Conservation (phyloP, 768 basidiomycete species). For the Suillus lakei region DNA sequence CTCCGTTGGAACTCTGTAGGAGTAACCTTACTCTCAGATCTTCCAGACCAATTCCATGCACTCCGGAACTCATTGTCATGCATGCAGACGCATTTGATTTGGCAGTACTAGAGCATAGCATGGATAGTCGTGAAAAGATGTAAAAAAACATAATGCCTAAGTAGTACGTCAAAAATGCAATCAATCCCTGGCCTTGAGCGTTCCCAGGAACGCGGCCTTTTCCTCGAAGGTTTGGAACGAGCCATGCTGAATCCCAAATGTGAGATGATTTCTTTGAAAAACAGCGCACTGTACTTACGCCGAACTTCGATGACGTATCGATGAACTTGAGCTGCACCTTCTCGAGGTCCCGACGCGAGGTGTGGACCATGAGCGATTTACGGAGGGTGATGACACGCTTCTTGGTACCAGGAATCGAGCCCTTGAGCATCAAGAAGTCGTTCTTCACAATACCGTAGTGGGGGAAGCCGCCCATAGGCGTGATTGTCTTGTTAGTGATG, state of each 20-base stretch:
- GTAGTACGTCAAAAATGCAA: slow-evolving; percentile 43
- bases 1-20: too few species aligned
- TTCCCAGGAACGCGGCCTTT: slow-evolving; percentile 93
- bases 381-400: slow-evolving; percentile 98
- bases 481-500: slow-evolving; percentile 91
- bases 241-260: slow-evolving; percentile 66
- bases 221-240: slow-evolving; percentile 97
- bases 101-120: slow-evolving; percentile 44
- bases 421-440: slow-evolving; percentile 98
- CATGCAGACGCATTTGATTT: slow-evolving; percentile 31
- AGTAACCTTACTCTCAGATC: neutral
- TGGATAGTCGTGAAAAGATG: slow-evolving; percentile 39
- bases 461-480: slow-evolving; percentile 98
- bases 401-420: slow-evolving; percentile 93
- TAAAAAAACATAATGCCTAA: slow-evolving; percentile 41
- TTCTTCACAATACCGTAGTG: slow-evolving; percentile 99
- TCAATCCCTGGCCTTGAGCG: slow-evolving; percentile 85
- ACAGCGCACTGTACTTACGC: slow-evolving; percentile 57
- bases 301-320: slow-evolving; percentile 97
- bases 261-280: neutral
- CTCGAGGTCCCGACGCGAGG: slow-evolving; percentile 94
- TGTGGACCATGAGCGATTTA: slow-evolving; percentile 96
- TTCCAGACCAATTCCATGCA: neutral
- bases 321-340: slow-evolving; percentile 99
- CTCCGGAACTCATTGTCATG: neutral